A percentile compares a stretch with the other conserved stretches of the same genome.
Evolutionary conservation across 345 rosid genomes (phyloP).

Genomic region (Clausena lansium): DNA sequence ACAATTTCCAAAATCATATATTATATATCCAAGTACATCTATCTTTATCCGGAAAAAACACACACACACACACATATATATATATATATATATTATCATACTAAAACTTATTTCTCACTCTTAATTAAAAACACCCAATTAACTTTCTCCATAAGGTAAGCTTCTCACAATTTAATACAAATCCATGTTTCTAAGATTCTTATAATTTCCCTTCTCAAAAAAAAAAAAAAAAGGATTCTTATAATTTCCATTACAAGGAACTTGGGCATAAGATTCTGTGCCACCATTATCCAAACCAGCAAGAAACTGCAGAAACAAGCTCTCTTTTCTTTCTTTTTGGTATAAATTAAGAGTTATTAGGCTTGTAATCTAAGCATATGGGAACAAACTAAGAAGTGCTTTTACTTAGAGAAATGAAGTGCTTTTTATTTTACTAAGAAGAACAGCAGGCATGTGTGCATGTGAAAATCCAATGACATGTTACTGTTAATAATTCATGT

Average conservation of each 20-base stretch:
- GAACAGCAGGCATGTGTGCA: slow-evolving; percentile 23
- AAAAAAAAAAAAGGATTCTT: too few relatives aligned
- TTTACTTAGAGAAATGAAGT: background rate
- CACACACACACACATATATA: too few relatives aligned
- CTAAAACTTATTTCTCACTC: background rate
- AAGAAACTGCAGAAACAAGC: slow-evolving; percentile 11
- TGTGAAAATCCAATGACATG: slow-evolving; percentile 18
- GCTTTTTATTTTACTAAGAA: slow-evolving; percentile 4
- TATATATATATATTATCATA: too few relatives aligned
- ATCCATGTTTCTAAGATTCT: slow-evolving; percentile 15
- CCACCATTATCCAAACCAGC: background rate
- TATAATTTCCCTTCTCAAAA: slow-evolving; percentile 23
- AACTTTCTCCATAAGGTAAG: background rate
- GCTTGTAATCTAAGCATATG: slow-evolving; percentile 13
- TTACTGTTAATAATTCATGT: background rate
- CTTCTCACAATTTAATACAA: background rate
- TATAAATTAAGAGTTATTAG: background rate
- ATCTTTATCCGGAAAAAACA: background rate
- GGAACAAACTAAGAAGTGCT: background rate
- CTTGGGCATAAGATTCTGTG: slow-evolving; percentile 12
- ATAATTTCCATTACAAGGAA: slow-evolving; percentile 19
- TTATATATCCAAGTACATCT: background rate
- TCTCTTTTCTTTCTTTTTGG: background rate
- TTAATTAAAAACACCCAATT: background rate
- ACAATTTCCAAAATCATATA: background rate